Conservation (phyloP, 2,329 filamentous ascomycete species). For the Mycosphaerella sp. region DNA sequence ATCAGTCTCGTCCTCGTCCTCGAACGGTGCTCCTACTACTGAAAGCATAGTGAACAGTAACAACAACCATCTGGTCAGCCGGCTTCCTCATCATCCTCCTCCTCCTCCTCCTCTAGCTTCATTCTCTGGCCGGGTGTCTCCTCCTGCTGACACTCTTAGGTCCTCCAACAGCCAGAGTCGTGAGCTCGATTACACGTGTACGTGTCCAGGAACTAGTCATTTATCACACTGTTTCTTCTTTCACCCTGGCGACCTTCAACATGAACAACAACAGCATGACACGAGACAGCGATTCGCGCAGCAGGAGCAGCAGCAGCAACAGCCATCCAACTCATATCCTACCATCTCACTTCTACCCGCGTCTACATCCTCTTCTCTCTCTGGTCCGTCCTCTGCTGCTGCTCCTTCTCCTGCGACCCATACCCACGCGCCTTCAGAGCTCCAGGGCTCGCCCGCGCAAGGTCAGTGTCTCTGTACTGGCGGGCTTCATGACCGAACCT, state of each 20-base stretch:
- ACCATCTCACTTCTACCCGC: constrained; percentile 11
- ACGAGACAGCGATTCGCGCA: background rate
- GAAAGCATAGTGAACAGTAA: background rate
- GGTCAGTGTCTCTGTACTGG: constrained; percentile 20
- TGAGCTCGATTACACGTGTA: constrained; percentile 12
- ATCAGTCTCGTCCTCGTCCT: background rate
- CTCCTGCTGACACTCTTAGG: constrained; percentile 6
- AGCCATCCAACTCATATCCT: background rate
- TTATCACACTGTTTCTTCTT: constrained; percentile 14
- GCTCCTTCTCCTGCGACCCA: constrained; percentile 1
- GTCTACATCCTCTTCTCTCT: constrained; percentile 8
- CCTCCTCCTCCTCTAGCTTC: background rate
- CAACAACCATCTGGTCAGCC: constrained; percentile 6
- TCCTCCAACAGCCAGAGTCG: constrained; percentile 5
- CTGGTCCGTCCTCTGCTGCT: background rate
- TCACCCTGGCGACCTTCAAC: constrained; percentile 11
- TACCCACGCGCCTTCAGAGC: constrained; percentile 13
- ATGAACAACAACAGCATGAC: too few relatives aligned
- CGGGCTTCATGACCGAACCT: constrained; percentile 17
- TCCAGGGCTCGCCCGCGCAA: constrained; percentile 16
- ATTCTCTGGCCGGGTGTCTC: constrained; percentile 3
- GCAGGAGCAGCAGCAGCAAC: constrained; percentile 1
- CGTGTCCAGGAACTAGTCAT: constrained; percentile 15
- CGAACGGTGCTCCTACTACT: background rate
- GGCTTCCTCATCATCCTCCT: background rate